A percentile compares a stretch with the other conserved stretches of the same genome.
Conservation (phyloP, 2,329 filamentous ascomycete species). For the Clonostachys byssicola region DNA sequence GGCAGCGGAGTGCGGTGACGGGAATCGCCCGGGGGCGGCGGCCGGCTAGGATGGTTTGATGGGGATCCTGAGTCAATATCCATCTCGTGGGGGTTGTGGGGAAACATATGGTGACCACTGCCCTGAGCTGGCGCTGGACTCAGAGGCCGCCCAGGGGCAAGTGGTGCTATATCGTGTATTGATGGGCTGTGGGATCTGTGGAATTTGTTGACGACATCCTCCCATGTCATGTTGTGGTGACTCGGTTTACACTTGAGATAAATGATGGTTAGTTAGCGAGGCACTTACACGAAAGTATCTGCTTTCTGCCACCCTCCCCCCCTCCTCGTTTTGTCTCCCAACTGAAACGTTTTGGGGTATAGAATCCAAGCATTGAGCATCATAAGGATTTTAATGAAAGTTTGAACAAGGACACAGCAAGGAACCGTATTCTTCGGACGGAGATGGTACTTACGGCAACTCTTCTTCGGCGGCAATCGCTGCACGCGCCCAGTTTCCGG, state of each 20-base stretch:
- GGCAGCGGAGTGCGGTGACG: slow-evolving; percentile 53
- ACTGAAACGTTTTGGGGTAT: too few species aligned
- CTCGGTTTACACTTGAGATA: slow-evolving; percentile 49
- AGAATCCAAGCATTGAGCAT: too few species aligned
- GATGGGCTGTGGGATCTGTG: slow-evolving; percentile 45
- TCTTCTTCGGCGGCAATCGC: slow-evolving; percentile 49
- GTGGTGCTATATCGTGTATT: slow-evolving; percentile 43
- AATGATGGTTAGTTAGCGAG: too few species aligned
- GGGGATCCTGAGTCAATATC: slow-evolving; percentile 40
- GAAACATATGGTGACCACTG: slow-evolving; percentile 30
- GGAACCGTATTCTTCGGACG: too few species aligned
- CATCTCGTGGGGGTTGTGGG: slow-evolving; percentile 48
- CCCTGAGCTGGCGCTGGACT: slow-evolving; percentile 36
- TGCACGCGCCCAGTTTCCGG: slow-evolving; percentile 53
- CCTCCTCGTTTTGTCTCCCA: too few species aligned
- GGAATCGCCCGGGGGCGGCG: slow-evolving; percentile 36
- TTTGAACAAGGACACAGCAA: too few species aligned
- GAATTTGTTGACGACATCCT: slow-evolving; percentile 52
- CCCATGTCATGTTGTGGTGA: slow-evolving; percentile 59
- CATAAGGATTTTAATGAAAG: too few species aligned
- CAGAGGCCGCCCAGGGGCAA: slow-evolving; percentile 34
- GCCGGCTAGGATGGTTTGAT: slow-evolving; percentile 23
- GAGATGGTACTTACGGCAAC: slow-evolving; percentile 47
- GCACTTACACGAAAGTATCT: too few species aligned
- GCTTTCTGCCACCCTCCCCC: too few species aligned